Percentiles rank a stretch among this genome's conserved stretches.
Conservation (phyloP, 306 rosid species). For the Pterocarpus santalinus region DNA sequence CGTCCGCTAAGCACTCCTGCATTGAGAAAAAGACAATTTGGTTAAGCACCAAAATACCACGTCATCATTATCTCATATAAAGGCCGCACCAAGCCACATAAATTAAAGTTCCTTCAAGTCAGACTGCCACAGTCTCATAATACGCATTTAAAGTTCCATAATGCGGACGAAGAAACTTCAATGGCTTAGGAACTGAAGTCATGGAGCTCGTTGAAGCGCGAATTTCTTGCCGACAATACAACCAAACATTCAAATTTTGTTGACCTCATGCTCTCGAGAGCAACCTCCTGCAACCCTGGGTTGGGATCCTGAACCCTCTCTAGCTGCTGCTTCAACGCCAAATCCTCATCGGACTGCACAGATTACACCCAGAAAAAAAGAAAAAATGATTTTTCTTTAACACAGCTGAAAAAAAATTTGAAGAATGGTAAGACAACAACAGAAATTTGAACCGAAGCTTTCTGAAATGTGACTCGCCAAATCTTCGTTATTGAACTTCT, state of each 20-base stretch:
- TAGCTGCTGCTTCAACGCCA: conserved; percentile 90
- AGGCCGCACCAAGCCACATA: not conserved
- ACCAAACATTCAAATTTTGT: conserved; percentile 37
- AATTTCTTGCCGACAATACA: conserved; percentile 78
- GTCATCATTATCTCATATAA: not conserved
- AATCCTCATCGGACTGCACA: conserved; percentile 91
- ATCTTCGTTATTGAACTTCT: too few species aligned
- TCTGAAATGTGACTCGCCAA: too few species aligned
- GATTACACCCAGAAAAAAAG: conserved; percentile 19
- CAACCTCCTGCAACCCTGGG: conserved; percentile 81
- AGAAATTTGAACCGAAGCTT: too few species aligned
- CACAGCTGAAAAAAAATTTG: too few species aligned
- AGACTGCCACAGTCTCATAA: conserved; percentile 78
- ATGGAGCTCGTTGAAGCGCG: conserved; percentile 97
- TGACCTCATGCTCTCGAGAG: conserved; percentile 97
- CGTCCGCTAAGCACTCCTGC: conserved; percentile 95
- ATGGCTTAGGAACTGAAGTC: conserved; percentile 99
- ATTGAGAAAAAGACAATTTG: conserved; percentile 42
- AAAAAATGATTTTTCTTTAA: too few species aligned
- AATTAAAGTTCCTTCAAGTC: conserved; percentile 68
- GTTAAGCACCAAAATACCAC: conserved; percentile 22
- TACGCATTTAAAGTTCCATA: conserved; percentile 83
- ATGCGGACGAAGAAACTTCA: conserved; percentile 94
- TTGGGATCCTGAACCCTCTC: conserved; percentile 98
- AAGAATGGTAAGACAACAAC: too few species aligned